Base-by-base conservation (phyloP, 2,329 filamentous ascomycete species). In the Xylariaceae sp. region DNA sequence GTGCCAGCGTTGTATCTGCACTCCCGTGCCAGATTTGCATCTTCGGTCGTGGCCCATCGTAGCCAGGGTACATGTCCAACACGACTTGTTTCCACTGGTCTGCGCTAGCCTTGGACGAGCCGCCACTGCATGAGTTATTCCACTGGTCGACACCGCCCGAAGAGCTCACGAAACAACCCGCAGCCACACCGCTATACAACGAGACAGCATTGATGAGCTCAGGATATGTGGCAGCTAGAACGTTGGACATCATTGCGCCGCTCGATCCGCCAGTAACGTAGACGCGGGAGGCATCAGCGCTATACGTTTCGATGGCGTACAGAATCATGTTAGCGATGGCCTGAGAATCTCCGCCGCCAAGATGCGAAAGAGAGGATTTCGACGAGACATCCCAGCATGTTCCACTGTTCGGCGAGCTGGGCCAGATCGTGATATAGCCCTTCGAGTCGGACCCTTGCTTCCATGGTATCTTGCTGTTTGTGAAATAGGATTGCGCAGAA, bases 11-110 rank as follows among this genome's bases (percentile, higher is more conserved):
- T 11, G 65, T 66, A 61, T 84, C 81, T 2, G 63, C 66, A 36
- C 73, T 75, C 39, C 81, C 81, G 61, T 84, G 81, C 69, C 77
- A 83, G 61, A 83, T 74, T 63, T 81, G 77, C 74, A 84, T 79
- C 49, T 72, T 74, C 2, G 81, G 80, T 2, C 78, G 70, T 0
- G 71, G 50, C 2, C 79, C 79, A 14, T 66, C 68, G 60, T 81
- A 82, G 5, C 72, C 75, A 0, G 77, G 75, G 58, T 80, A 76
- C 73, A 73, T 73, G 49, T 69, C 67, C 6, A 75, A 64, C 3
- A 72, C 76, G 13, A 75, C 68, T 47, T 75, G 69, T 31, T 73
- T 74, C 78, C 78, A 81, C 47, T 74, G 66, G 43, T 75, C 68
- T 0, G 75, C 69, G 0, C 73, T 72, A 2, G 73, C 73, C 17